Conservation (phyloP, 78 protist genomes). For the Monocercomonoides exilis region DNA sequence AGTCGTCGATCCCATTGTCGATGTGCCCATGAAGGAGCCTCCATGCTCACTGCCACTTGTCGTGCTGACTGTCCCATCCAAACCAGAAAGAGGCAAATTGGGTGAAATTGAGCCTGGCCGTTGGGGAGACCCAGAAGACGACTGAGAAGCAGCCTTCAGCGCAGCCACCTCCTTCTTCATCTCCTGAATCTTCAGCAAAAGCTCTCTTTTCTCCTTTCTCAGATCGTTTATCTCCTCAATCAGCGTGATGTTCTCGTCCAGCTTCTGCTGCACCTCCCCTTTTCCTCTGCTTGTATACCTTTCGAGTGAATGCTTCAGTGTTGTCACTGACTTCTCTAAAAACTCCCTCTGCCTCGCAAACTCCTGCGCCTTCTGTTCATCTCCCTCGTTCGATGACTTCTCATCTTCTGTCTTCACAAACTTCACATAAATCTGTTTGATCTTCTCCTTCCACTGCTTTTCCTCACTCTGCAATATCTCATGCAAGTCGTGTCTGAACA, state of each 20-base stretch:
- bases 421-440: not conserved
- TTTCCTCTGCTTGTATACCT: not conserved
- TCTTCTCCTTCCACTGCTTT: not conserved
- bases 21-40: too few species aligned
- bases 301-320: not conserved
- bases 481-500: conserved; percentile 8
- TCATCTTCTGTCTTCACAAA: not conserved
- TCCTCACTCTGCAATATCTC: not conserved
- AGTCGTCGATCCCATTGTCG: too few species aligned
- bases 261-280: conserved; percentile 11
- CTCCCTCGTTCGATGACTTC: not conserved
- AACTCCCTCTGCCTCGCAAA: conserved; percentile 9
- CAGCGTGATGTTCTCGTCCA: conserved; percentile 9
- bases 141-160: not conserved
- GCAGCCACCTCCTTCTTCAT: not conserved
- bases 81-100: not conserved
- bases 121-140: not conserved
- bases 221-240: conserved; percentile 14
- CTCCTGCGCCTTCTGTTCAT: conserved; percentile 14
- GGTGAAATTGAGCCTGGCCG: not conserved
- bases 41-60: too few species aligned
- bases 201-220: not conserved
- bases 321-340: not conserved
- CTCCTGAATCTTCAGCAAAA: not conserved
- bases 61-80: too few species aligned